A percentile compares a stretch with the other conserved stretches of the same genome.
phyloP scores from a whole-genome alignment of 306 rosid species.

The Dicorynia guianensis region DNA sequence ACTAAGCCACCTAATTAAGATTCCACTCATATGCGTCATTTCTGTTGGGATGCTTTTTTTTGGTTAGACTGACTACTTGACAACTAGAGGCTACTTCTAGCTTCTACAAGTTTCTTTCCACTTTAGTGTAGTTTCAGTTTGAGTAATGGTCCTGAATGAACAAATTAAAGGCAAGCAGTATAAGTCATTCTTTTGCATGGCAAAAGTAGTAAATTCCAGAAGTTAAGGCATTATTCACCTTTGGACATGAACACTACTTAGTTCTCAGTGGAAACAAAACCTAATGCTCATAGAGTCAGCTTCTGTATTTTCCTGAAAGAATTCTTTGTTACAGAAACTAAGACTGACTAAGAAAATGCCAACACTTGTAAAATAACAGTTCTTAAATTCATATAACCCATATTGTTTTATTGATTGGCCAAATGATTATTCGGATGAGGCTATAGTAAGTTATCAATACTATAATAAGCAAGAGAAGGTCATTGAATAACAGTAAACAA shows the following conservation, averaged over 20 bases:
- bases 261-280: neutral
- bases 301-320: neutral
- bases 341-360: neutral
- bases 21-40: too few relatives aligned
- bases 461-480: conserved; percentile 21
- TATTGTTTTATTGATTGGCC: conserved; percentile 11
- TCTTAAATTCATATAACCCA: neutral
- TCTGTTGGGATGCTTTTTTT: too few relatives aligned
- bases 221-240: neutral
- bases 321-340: neutral
- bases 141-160: neutral
- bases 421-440: conserved; percentile 7
- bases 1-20: too few relatives aligned
- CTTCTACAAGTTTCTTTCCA: neutral
- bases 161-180: too few relatives aligned
- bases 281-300: neutral
- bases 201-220: too few relatives aligned
- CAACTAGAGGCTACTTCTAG: too few relatives aligned
- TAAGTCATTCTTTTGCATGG: too few relatives aligned
- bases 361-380: neutral
- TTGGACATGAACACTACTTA: neutral
- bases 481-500: conserved; percentile 21
- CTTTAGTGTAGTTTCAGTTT: neutral
- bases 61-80: too few relatives aligned
- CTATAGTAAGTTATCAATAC: too few relatives aligned